Percentiles rank a stretch among this genome's conserved stretches.
Evolutionary conservation across 441 rosid species (phyloP).

Genomic region (Adansonia rubrostipa): DNA sequence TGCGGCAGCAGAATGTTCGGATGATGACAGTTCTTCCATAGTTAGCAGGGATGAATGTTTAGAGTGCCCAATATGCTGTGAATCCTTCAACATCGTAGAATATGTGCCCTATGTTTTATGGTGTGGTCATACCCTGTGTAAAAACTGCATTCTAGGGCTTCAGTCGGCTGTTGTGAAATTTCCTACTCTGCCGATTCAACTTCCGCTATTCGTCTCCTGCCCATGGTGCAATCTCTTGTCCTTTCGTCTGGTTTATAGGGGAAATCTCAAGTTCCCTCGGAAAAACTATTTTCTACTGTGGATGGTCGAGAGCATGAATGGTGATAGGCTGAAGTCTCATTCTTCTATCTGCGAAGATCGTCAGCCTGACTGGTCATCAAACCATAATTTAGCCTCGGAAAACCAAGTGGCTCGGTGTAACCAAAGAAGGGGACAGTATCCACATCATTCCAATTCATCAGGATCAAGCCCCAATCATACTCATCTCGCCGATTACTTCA

Average conservation of each 20-base stretch:
- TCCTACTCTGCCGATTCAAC: conserved; percentile 64
- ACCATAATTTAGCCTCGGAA: conserved; percentile 33
- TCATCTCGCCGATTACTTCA: conserved; percentile 38
- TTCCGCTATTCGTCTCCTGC: conserved; percentile 73
- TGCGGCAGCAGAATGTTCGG: conserved; percentile 58
- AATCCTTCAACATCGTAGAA: conserved; percentile 71
- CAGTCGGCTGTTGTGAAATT: conserved; percentile 71
- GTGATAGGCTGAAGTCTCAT: conserved; percentile 56
- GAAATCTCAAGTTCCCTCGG: conserved; percentile 65
- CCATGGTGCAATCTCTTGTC: conserved; percentile 79
- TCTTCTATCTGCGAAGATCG: conserved; percentile 41
- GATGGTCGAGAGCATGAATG: conserved; percentile 83
- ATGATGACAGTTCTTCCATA: conserved; percentile 62
- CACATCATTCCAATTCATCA: conserved; percentile 41
- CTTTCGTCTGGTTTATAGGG: conserved; percentile 63
- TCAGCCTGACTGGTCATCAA: conserved; percentile 39
- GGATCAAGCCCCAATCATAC: conserved; percentile 34
- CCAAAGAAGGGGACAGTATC: conserved; percentile 45
- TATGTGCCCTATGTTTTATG: conserved; percentile 70
- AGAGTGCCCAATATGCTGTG: conserved; percentile 79
- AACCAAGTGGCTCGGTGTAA: conserved; percentile 37
- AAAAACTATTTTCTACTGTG: conserved; percentile 75
- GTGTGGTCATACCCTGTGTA: conserved; percentile 82
- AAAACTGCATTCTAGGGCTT: conserved; percentile 69
- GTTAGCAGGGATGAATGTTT: conserved; percentile 64